phyloP scores from a whole-genome alignment of 2,329 filamentous ascomycete species.

The Rutstroemia sp. region DNA sequence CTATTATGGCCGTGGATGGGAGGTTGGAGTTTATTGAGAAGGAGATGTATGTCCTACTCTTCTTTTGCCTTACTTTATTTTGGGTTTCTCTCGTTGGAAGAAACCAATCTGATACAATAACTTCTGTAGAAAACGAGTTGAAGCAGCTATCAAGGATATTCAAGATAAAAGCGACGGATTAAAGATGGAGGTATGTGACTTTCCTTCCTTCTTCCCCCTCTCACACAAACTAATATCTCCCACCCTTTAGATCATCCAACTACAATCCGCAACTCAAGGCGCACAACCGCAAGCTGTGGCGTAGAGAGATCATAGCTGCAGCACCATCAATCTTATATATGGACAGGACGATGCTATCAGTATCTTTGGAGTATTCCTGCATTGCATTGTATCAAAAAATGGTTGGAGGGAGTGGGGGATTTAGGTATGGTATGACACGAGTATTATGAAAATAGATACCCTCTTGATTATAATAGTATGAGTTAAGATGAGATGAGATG shows the following conservation, averaged over 20 bases:
- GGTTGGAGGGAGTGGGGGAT: too few species aligned
- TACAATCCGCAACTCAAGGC: constrained; percentile 4
- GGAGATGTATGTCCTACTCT: constrained; percentile 63
- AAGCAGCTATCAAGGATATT: constrained; percentile 56
- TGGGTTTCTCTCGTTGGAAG: background rate
- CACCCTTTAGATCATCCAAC: constrained; percentile 5
- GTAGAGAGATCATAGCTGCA: too few species aligned
- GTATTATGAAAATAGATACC: too few species aligned
- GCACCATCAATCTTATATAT: too few species aligned
- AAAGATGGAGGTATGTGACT: constrained; percentile 50
- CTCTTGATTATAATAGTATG: too few species aligned
- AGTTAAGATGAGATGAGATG: too few species aligned
- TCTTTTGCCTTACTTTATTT: background rate
- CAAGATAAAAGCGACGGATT: constrained; percentile 58
- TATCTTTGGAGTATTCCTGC: too few species aligned
- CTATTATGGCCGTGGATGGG: constrained; percentile 82
- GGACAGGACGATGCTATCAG: too few species aligned
- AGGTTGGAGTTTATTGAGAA: constrained; percentile 87
- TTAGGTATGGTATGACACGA: too few species aligned
- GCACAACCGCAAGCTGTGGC: background rate
- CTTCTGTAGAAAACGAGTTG: constrained; percentile 52
- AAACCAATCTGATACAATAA: background rate
- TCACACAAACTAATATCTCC: background rate
- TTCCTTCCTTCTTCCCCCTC: background rate
- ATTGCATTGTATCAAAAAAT: too few species aligned